A percentile compares a stretch with the other conserved stretches of the same genome.
These are phyloP conservation scores for Sphagnum tenellum DNA, from an alignment of 225 moss, liverwort and hornwort species.

Conservation along the genomic window DNA sequence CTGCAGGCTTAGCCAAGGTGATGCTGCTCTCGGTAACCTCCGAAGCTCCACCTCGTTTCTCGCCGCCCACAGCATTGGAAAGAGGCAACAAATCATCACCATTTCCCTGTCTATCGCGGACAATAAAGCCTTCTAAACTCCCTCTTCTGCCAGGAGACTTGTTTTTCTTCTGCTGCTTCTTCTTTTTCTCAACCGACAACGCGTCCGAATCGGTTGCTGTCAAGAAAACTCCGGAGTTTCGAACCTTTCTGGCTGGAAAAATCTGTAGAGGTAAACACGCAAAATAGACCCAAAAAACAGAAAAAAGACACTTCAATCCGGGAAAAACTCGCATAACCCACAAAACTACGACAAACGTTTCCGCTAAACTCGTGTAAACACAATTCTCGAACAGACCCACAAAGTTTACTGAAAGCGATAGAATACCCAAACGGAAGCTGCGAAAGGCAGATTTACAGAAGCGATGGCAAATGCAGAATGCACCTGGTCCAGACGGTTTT, in stretches of 20 bases:
- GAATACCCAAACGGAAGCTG: too few species aligned
- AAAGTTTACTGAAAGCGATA: too few species aligned
- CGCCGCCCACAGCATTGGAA: conserved; percentile 13
- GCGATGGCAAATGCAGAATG: neutral
- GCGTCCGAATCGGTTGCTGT: conserved; percentile 14
- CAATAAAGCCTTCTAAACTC: conserved; percentile 57
- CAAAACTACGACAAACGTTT: too few species aligned
- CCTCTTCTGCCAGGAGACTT: conserved; percentile 54
- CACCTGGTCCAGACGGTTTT: conserved; percentile 46
- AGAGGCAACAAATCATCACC: conserved; percentile 9
- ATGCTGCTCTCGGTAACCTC: conserved; percentile 15
- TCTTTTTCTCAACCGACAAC: conserved; percentile 22
- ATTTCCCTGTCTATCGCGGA: conserved; percentile 35
- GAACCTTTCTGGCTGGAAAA: conserved; percentile 39
- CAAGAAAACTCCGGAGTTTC: conserved; percentile 16
- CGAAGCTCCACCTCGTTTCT: conserved; percentile 11
- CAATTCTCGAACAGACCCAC: neutral
- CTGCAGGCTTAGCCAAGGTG: conserved; percentile 16
- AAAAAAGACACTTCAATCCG: too few species aligned
- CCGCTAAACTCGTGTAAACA: neutral
- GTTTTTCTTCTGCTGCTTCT: conserved; percentile 24
- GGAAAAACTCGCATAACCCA: too few species aligned
- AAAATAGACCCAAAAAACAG: neutral
- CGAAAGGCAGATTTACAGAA: neutral
- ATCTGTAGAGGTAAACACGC: conserved; percentile 15